Evolutionary conservation across 2,329 filamentous ascomycete genomes (phyloP), one percentile per base, ranked within the genome.

Genomic region (Penicillium sp.): DNA sequence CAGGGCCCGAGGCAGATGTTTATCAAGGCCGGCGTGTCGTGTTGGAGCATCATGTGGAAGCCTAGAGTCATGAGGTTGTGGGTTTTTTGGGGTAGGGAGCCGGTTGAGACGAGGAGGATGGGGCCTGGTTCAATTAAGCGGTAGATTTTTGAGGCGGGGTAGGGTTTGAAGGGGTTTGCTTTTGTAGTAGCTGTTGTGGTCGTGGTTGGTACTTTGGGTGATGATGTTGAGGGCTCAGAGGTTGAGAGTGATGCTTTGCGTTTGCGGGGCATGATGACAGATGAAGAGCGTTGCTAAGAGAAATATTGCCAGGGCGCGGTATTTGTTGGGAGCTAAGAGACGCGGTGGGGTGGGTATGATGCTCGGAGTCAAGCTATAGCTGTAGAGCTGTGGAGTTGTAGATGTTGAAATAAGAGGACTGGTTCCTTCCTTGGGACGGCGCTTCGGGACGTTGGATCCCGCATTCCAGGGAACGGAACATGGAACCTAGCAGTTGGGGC

Each of bases 21-120:
- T 31, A 75, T 62, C 8, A 75, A 64, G 25, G 69, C 66, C 1
- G 73, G 73, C 16, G 63, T 65, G 49, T 72, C 69, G 60, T 75
- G 72, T 59, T 73, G 72, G 55, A 75, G 65, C 58, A 75, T 69
- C 72, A 75, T 75, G 61, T 75, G 73, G 63, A 75, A 75, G 50
- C 72, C 73, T 53, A 74, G 67, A 9, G 73, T 75, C 72, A 74
- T 75, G 53, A 74, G 58, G 42, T 74, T 75, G 63, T 75, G 72
- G 8, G 71, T 71, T 29, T 51, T 57, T 29, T 70, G 63, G n/a
- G 63, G 58, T 9, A 72, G 60, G 50, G 66, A 67, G 16, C 72
- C 71, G 67, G 72, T 73, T 27, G 71, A 69, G 44, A 74, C 70
- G 29, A 74, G 63, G 19, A 75, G 62, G 29, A 73, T 67, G 33